phyloP scores from a whole-genome alignment of 2,329 filamentous ascomycete genomes.

The Monosporascus sp. region DNA sequence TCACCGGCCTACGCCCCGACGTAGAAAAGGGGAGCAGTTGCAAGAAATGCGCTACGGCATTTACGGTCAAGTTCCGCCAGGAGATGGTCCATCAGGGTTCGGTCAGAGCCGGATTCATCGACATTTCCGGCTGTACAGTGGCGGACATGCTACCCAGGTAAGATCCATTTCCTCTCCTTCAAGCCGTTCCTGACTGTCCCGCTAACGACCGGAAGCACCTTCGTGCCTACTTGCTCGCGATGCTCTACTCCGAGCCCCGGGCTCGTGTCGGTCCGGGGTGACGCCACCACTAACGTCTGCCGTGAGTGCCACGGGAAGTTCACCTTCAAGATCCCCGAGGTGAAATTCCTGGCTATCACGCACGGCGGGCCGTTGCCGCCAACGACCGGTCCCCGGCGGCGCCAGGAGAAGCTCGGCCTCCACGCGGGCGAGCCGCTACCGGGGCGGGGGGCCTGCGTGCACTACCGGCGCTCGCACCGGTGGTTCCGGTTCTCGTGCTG shows the following conservation, averaged over 20 bases:
- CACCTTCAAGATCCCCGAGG: constrained; percentile 71
- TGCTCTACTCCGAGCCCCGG: constrained; percentile 68
- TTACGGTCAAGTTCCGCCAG: constrained; percentile 53
- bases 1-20: constrained; percentile 58
- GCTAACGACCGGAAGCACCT: constrained; percentile 47
- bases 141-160: constrained; percentile 69
- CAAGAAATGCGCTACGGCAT: constrained; percentile 50
- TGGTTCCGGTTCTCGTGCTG: constrained; percentile 65
- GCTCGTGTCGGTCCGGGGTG: constrained; percentile 67
- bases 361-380: constrained; percentile 40
- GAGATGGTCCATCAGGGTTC: constrained; percentile 70
- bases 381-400: constrained; percentile 35
- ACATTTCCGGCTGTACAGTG: constrained; percentile 68
- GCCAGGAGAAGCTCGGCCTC: constrained; percentile 50
- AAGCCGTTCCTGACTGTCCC: not conserved
- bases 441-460: constrained; percentile 45
- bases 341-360: constrained; percentile 71
- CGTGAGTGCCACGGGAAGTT: constrained; percentile 75
- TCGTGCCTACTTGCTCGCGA: constrained; percentile 69
- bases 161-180: not conserved
- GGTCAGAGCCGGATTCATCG: constrained; percentile 71
- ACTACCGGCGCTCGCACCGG: constrained; percentile 54
- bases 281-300: constrained; percentile 68
- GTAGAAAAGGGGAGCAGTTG: constrained; percentile 47
- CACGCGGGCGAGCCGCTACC: constrained; percentile 53